These are phyloP conservation scores for Termitomyces sp. DNA, from an alignment of 768 basidiomycete genomes.

Conservation along the genomic window DNA sequence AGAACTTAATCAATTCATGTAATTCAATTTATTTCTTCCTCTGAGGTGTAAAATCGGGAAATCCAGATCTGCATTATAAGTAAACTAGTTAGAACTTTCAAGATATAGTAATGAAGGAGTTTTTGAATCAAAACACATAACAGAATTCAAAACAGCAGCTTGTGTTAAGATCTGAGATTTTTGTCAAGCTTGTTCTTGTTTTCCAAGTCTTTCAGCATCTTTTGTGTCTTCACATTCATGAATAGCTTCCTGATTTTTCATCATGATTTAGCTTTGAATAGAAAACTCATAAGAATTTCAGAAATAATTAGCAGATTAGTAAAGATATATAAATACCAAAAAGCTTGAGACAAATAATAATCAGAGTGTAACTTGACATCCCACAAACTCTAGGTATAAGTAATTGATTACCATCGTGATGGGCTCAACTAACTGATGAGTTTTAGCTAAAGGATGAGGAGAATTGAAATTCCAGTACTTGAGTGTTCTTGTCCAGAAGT, in stretches of 20 bases:
- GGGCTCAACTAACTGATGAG: slow-evolving; percentile 17
- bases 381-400: neutral
- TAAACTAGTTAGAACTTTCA: too few species aligned
- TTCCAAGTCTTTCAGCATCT: slow-evolving; percentile 27
- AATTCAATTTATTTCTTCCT: too few species aligned
- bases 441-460: slow-evolving; percentile 11
- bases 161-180: neutral
- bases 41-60: too few species aligned
- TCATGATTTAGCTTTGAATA: slow-evolving; percentile 8
- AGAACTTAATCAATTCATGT: too few species aligned
- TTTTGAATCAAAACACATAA: neutral
- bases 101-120: too few species aligned
- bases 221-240: slow-evolving; percentile 32
- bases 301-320: neutral
- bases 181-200: neutral
- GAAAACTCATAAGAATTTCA: neutral
- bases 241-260: slow-evolving; percentile 30
- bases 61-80: neutral
- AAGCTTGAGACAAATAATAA: neutral
- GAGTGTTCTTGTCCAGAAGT: neutral
- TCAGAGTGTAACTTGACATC: neutral
- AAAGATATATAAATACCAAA: neutral
- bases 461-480: neutral
- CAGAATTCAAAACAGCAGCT: neutral
- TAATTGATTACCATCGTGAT: slow-evolving; percentile 3